A percentile compares a stretch with the other conserved stretches of the same genome.
These are phyloP conservation scores for Coemansia asiatica DNA, from an alignment of 192 early-diverging fungal species.

Conservation along the genomic window DNA sequence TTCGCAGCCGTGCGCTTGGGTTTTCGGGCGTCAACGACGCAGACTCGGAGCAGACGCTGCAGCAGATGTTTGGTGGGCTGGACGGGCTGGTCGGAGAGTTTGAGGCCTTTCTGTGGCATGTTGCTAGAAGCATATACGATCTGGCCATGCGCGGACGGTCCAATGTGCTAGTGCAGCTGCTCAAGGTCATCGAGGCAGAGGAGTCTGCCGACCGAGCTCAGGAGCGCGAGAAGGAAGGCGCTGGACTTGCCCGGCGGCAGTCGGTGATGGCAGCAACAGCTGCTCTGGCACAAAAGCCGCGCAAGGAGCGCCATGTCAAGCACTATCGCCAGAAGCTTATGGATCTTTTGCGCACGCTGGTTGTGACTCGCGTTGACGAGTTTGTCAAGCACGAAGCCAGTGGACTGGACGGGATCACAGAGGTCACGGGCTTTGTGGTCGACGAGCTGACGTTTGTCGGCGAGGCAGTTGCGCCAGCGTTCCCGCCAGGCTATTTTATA, in stretches of 20 bases:
- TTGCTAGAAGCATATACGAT: constrained; percentile 77
- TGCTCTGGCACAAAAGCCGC: constrained; percentile 18
- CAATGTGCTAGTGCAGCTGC: constrained; percentile 79
- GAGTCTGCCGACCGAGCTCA: constrained; percentile 73
- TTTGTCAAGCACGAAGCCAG: constrained; percentile 61
- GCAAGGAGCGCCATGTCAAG: constrained; percentile 41
- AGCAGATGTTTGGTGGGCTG: constrained; percentile 82
- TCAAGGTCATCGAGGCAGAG: constrained; percentile 94
- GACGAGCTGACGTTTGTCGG: constrained; percentile 86
- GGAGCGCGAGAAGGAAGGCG: constrained; percentile 39
- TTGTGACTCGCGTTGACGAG: constrained; percentile 39
- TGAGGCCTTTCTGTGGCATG: constrained; percentile 81
- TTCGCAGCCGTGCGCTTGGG: constrained; percentile 81
- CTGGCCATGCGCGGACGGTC: constrained; percentile 70
- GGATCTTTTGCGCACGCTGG: constrained; percentile 38
- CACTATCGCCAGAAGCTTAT: constrained; percentile 52
- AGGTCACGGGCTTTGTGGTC: constrained; percentile 76
- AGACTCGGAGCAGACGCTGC: constrained; percentile 83
- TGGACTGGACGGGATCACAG: constrained; percentile 40
- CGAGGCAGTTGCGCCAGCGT: constrained; percentile 83
- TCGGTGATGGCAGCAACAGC: constrained; percentile 20
- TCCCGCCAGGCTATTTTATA: constrained; percentile 91
- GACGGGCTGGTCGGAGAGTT: constrained; percentile 82
- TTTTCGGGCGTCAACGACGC: constrained; percentile 66
- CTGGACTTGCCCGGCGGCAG: constrained; percentile 26